Evolutionary conservation across 495 filamentous ascomycete genomes (phyloP), one percentile per base, ranked within the genome.

Genomic region (Podospora australis): DNA sequence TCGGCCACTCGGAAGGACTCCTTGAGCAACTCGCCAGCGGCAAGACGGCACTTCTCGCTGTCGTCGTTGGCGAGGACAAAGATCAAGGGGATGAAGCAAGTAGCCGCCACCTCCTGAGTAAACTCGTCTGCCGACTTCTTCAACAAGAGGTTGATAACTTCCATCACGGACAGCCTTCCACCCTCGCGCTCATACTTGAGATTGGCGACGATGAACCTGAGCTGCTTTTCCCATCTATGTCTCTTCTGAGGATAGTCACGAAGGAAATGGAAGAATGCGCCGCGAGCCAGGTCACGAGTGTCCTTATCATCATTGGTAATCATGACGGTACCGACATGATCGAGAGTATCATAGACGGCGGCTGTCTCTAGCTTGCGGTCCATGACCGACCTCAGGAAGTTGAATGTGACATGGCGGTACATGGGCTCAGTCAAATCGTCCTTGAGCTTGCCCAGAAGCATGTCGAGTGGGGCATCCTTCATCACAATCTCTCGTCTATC

Each of bases 361-460:
- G 90, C 79, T 39, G 94, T 88, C 46, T 95, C 73, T 40, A 96
- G 72, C 64, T 87, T 95, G 20, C 89, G 77, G 19, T 83, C 81
- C 67, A 97, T 79, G 32, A 97, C 80, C 1, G 86, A 84, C 40
- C 86, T 80, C 22, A 98, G 72, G 62, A 98, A 96, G 61, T 88
- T 95, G 74, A 96, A 98, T 0, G 87, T 87, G 28, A 91, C 75
- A 46, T 92, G 89, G 50, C 95, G 86, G 36, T 87, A 84, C 45
- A 94, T 84, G 14, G 90, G 90, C 57, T 96, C 87, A 35, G 94
- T 90, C 23, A 98, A 72, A 59, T 97, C 91, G n/a, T 88, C 78
- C 48, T 86, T 86, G 28, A 97, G 67, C 24, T 87, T 83, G 46
- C 82, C 80, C 17, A 98, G 82, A 1, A 98, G 70, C 68, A 90